Evolutionary conservation across 345 rosid species (phyloP), one percentile per base, ranked within the genome.

Genomic region (Ricinus communis): DNA sequence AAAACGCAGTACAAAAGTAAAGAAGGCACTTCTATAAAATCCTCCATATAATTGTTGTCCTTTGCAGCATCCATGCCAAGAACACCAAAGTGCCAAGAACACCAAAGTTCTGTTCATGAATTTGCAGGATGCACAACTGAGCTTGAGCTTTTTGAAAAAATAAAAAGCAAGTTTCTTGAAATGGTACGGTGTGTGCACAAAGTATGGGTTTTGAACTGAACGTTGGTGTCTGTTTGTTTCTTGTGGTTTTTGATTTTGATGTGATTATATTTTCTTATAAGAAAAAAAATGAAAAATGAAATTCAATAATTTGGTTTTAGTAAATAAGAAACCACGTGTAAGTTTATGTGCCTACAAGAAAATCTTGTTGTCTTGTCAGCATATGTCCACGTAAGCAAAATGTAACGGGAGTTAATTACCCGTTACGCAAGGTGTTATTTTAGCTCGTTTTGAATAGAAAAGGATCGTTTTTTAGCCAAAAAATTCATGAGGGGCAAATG

Each of bases 21-120:
- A 93, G 94, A 67, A 93, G 84, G 71, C 83, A 85, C 77, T 80
- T 88, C 84, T 96, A 98, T 82, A 93, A n/a, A 72, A 74, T 91
- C 99, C 76, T 93, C 98, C 99, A 96, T 91, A 87, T 96, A 96
- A 77, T 89, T 91, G 79, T 84, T 89, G 82, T 96, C 98, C 85
- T 87, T 81, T 31, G 86, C 88, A 77, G 96, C 87, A 81, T 96
- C 96, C 75, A 86, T 85, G 47, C 84, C 93, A 58, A 77, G 83
- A 31, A 62, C 84, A 74, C 89, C 88, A 65, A n/a, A n/a, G n/a
- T n/a, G n/a, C n/a, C n/a, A n/a, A n/a, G n/a, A n/a, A n/a, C n/a
- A n/a, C n/a, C n/a, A n/a, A 96, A 89, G 74, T 91, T 93, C 77
- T 96, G 99, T 6, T 91, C 91, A 67, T 96, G 98, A 81, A 96